phyloP scores from a whole-genome alignment of 2,329 filamentous ascomycete species.

The Colletotrichum gloeosporioides region DNA sequence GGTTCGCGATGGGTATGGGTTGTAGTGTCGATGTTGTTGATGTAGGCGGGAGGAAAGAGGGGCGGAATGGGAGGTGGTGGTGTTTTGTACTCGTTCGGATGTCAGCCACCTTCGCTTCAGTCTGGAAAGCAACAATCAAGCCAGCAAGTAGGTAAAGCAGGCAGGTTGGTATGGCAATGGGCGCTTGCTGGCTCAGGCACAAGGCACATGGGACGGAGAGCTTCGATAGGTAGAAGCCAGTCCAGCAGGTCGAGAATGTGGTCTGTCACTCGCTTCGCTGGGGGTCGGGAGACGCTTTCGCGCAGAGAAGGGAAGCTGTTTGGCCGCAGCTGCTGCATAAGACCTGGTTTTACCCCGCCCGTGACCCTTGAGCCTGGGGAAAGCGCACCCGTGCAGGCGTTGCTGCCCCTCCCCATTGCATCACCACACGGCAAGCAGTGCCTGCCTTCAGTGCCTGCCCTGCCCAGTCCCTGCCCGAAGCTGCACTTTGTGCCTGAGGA shows the following conservation, averaged over 20 bases:
- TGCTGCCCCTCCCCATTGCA: not conserved
- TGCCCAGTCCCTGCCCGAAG: not conserved
- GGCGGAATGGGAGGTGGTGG: not conserved
- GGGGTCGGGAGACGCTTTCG: not conserved
- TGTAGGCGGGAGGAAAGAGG: not conserved
- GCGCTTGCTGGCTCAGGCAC: not conserved
- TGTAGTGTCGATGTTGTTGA: not conserved
- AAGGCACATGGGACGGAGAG: not conserved
- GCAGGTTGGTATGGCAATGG: slow-evolving; percentile 16
- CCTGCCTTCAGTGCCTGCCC: not conserved
- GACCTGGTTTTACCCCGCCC: slow-evolving; percentile 6
- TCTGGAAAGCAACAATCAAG: not conserved
- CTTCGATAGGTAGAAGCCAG: not conserved
- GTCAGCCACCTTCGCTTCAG: not conserved
- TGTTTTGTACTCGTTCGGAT: slow-evolving; percentile 6
- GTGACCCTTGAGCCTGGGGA: not conserved
- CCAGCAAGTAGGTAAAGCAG: not conserved
- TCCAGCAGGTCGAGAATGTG: not conserved
- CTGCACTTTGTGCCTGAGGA: slow-evolving; percentile 2
- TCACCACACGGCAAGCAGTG: not conserved
- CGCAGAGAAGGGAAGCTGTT: not conserved
- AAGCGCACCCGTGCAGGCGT: not conserved
- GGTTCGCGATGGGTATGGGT: not conserved
- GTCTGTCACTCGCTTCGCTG: not conserved
- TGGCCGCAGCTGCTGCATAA: not conserved